Conservation (phyloP, 371 early-diverging fungal species). For the Apophysomyces trapeziformis region DNA sequence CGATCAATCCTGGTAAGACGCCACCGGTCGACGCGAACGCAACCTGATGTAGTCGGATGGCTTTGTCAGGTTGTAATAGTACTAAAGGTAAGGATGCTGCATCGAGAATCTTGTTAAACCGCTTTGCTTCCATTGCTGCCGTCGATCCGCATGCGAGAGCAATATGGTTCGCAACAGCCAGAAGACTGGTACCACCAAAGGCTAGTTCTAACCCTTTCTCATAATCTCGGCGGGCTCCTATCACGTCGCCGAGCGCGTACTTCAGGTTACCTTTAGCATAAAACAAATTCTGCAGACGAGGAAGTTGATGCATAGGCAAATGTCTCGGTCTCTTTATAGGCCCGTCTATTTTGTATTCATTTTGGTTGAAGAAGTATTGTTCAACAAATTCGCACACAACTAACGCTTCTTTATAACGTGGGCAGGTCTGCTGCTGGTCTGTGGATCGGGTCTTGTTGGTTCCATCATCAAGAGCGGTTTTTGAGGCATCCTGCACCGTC, state of each 20-base stretch:
- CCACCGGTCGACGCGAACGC: slow-evolving; percentile 69
- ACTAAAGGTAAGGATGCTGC: slow-evolving; percentile 51
- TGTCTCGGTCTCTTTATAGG: slow-evolving; percentile 36
- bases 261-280: slow-evolving; percentile 86
- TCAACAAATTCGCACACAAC: slow-evolving; percentile 84
- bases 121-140: slow-evolving; percentile 24
- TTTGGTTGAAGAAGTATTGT: slow-evolving; percentile 51
- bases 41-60: slow-evolving; percentile 56
- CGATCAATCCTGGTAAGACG: slow-evolving; percentile 61
- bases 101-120: slow-evolving; percentile 27
- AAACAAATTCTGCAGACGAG: slow-evolving; percentile 76
- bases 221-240: slow-evolving; percentile 79
- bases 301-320: slow-evolving; percentile 64
- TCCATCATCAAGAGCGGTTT: slow-evolving; percentile 15
- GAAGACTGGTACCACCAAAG: slow-evolving; percentile 69
- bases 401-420: slow-evolving; percentile 80
- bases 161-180: slow-evolving; percentile 57
- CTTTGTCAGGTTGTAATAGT: slow-evolving; percentile 72
- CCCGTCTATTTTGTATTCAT: not conserved
- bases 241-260: slow-evolving; percentile 75
- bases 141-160: slow-evolving; percentile 44
- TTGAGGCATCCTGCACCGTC: slow-evolving; percentile 25
- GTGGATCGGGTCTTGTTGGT: not conserved
- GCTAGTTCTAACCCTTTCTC: slow-evolving; percentile 79
- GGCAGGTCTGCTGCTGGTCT: slow-evolving; percentile 18